phyloP scores from a whole-genome alignment of 2,329 filamentous ascomycete species.

The Annulohypoxylon truncatum region DNA sequence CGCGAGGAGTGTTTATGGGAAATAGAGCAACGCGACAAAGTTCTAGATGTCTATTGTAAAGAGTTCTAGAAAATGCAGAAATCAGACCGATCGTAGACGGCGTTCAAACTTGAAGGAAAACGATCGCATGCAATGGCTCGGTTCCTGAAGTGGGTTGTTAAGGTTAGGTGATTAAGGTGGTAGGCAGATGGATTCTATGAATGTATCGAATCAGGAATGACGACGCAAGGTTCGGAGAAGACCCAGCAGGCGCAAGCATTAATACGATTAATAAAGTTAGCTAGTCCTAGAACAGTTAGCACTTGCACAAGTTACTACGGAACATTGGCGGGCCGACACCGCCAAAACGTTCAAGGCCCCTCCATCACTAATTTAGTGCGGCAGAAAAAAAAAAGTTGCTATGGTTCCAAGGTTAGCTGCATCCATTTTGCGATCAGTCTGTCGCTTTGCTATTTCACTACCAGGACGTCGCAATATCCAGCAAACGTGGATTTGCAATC shows the following conservation, averaged over 20 bases:
- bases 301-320: slow-evolving; percentile 21
- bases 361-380: slow-evolving; percentile 23
- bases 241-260: slow-evolving; percentile 17
- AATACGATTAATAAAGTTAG: neutral
- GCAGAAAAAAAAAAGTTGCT: slow-evolving; percentile 40
- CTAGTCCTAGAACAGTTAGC: slow-evolving; percentile 26
- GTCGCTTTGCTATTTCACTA: slow-evolving; percentile 7
- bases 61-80: slow-evolving; percentile 6
- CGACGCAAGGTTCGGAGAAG: slow-evolving; percentile 37
- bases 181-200: slow-evolving; percentile 35
- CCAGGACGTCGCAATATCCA: neutral
- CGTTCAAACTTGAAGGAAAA: slow-evolving; percentile 1
- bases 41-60: slow-evolving; percentile 2
- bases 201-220: slow-evolving; percentile 41
- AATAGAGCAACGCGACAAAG: slow-evolving; percentile 5
- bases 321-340: slow-evolving; percentile 44
- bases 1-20: slow-evolving; percentile 16
- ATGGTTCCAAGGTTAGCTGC: neutral
- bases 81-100: slow-evolving; percentile 1
- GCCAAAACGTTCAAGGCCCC: slow-evolving; percentile 35
- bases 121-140: slow-evolving; percentile 28
- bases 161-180: slow-evolving; percentile 20
- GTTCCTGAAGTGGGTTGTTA: slow-evolving; percentile 9
- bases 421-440: neutral
- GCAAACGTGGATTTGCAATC: neutral